A percentile compares a stretch with the other conserved stretches of the same genome.
phyloP scores from a whole-genome alignment of 306 rosid species.

The Potentilla sterilis region DNA sequence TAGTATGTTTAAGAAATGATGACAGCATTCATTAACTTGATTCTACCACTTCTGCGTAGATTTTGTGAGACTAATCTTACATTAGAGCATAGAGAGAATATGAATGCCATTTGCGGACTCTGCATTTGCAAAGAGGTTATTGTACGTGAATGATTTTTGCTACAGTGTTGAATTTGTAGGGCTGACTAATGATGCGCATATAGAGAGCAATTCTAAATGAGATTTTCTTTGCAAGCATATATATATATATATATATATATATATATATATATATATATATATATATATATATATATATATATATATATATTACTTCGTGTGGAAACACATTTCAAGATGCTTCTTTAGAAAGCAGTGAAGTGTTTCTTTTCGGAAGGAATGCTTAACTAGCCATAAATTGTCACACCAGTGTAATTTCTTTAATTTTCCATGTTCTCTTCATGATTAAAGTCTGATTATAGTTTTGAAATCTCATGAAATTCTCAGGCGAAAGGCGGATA shows the following conservation, averaged over 20 bases:
- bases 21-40: neutral
- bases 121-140: neutral
- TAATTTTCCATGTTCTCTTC: neutral
- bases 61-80: neutral
- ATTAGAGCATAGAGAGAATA: neutral
- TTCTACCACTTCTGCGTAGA: neutral
- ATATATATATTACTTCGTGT: neutral
- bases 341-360: neutral
- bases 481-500: slow-evolving; percentile 48
- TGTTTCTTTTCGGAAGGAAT: neutral
- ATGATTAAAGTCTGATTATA: no score
- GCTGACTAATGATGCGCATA: neutral
- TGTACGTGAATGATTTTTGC: neutral
- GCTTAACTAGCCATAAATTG: no score
- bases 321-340: neutral
- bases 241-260: no score
- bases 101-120: neutral
- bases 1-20: neutral
- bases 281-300: no score
- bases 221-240: neutral
- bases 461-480: slow-evolving; percentile 9
- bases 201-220: neutral
- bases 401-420: no score
- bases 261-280: no score
- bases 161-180: neutral